Evolutionary conservation across 352 stramenopile species (phyloP).

Genomic region (Salisapilia sapeloensis): DNA sequence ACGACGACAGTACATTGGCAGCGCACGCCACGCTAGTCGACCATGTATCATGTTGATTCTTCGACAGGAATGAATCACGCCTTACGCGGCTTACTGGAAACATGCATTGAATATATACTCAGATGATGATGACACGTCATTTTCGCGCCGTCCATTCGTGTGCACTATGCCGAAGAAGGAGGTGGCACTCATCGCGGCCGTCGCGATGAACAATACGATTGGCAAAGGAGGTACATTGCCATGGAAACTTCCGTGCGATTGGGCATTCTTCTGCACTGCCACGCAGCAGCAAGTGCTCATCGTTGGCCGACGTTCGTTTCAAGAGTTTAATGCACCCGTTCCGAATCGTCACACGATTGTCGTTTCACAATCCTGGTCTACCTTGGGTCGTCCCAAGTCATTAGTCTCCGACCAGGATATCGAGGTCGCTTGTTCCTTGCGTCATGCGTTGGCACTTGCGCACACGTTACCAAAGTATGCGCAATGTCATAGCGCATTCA

Average conservation of each 20-base stretch:
- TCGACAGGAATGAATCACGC: too few relatives aligned
- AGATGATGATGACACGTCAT: too few relatives aligned
- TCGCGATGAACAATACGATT: slow-evolving; percentile 52
- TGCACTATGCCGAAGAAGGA: too few relatives aligned
- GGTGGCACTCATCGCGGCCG: slow-evolving; percentile 48
- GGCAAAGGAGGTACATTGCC: slow-evolving; percentile 26
- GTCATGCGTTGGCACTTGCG: slow-evolving; percentile 22
- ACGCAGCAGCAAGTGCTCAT: slow-evolving; percentile 39
- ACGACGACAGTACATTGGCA: too few relatives aligned
- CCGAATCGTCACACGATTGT: slow-evolving; percentile 42
- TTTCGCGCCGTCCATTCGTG: too few relatives aligned
- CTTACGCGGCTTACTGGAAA: too few relatives aligned
- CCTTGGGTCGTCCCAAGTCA: slow-evolving; percentile 2
- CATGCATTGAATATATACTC: too few relatives aligned
- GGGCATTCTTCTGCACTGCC: slow-evolving; percentile 43
- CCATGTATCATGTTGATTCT: too few relatives aligned
- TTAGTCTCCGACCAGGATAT: slow-evolving; percentile 8
- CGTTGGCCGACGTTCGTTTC: slow-evolving; percentile 36
- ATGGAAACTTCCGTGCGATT: slow-evolving; percentile 45
- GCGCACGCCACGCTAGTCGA: too few relatives aligned
- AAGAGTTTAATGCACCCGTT: slow-evolving; percentile 22
- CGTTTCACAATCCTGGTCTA: slow-evolving; percentile 13
- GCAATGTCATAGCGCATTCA: slow-evolving; percentile 23
- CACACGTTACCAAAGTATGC: slow-evolving; percentile 13
- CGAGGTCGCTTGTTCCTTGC: slow-evolving; percentile 14